phyloP scores from a whole-genome alignment of 306 rosid species.

The Dalbergia cochinchinensis region DNA sequence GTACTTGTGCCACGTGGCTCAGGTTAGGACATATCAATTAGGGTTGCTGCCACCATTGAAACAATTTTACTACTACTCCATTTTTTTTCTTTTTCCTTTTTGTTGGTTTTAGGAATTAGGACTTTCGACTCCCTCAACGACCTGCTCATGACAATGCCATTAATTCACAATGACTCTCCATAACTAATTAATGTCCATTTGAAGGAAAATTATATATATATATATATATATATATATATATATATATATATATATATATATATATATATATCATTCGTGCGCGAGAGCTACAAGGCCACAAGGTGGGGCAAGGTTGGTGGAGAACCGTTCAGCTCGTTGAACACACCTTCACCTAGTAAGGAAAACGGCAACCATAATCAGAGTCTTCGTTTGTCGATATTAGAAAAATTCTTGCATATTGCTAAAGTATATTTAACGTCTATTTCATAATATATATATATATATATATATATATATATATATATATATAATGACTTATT shows the following conservation, averaged over 20 bases:
- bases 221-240: no score
- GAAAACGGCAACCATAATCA: slow-evolving; percentile 35
- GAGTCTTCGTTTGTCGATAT: slow-evolving; percentile 40
- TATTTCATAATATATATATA: no score
- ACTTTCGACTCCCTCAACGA: slow-evolving; percentile 68
- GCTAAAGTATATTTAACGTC: no score
- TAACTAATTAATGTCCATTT: background rate
- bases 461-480: no score
- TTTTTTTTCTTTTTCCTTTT: no score
- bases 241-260: no score
- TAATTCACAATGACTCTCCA: slow-evolving; percentile 38
- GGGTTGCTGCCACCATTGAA: slow-evolving; percentile 66
- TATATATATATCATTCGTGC: no score
- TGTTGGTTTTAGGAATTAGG: slow-evolving; percentile 33
- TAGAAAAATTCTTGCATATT: no score
- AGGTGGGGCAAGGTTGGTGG: slow-evolving; percentile 75
- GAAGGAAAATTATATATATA: background rate
- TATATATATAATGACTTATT: no score
- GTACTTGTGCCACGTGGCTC: slow-evolving; percentile 54
- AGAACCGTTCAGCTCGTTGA: slow-evolving; percentile 70
- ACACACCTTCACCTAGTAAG: slow-evolving; percentile 44
- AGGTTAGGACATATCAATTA: slow-evolving; percentile 31
- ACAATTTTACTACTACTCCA: background rate
- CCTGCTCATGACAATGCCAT: slow-evolving; percentile 57
- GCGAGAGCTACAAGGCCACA: slow-evolving; percentile 2